Base-by-base conservation (phyloP, 805 yeast species). In the Blastobotrys terrestris region DNA sequence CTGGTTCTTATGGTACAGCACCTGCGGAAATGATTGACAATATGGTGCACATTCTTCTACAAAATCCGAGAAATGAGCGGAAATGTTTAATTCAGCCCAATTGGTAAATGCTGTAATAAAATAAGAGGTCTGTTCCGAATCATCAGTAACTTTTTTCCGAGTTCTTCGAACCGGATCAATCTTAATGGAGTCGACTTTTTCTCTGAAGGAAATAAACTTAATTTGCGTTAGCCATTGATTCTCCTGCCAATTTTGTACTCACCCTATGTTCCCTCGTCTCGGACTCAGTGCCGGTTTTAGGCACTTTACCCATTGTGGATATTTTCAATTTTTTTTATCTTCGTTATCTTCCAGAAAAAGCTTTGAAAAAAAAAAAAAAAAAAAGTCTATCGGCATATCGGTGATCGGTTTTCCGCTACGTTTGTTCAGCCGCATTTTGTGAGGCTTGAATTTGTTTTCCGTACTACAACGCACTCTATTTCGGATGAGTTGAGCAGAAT, bases 71-170 rank as follows among this genome's bases (percentile, higher is more conserved):
- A 88, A 94, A 45, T 75, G 74, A 3, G 81, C 82, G 42, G 96
- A 83, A 52, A 87, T 70, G 65, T 91, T 92, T 53, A 87, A 80
- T 63, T 94, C 98, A 53, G 74, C 78, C 97, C 98, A 92, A 60
- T 87, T 89, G 46, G 85, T 84, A 55, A 86, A 73, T 0, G 96
- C 82, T 11, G 94, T 78, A 26, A 85, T 68, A 60, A 91, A 87
- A 67, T 86, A 91, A 1, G 96, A 89, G 1, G 82, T 58, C 40
- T 62, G 59, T 14, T 52, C 62, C 5, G 61, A 60, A 14, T 56
- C 51, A 8, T 67, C 70, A 6, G 61, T 57, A 14, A 63, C 61
- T 39, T 57, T 55, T 31, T 62, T 54, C 19, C 58, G 59, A 15
- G 62, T 58, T 43, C 61, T 50, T 35, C 75, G 65, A 6, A 70